Evolutionary conservation across 306 rosid species (phyloP).

Genomic region (Quercus gilva): DNA sequence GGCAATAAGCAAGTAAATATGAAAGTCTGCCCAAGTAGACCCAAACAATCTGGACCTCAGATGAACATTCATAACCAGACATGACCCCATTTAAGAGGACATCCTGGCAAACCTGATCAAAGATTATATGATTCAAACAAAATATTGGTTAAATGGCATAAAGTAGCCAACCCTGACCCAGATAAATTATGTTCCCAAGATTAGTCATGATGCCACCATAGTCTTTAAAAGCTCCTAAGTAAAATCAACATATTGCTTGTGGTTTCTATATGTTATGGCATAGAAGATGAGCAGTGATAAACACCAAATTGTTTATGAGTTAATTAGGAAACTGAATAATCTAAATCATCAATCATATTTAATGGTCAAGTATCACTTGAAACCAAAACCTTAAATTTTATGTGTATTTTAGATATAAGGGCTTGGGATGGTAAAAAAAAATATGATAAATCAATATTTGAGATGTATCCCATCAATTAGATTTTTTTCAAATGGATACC

Average conservation of each 20-base stretch:
- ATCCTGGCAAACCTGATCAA: neutral
- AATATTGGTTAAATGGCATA: neutral
- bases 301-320: neutral
- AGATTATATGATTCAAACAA: neutral
- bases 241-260: neutral
- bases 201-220: neutral
- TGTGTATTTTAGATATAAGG: neutral
- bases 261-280: neutral
- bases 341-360: neutral
- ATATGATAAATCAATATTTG: neutral
- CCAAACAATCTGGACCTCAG: neutral
- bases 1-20: neutral
- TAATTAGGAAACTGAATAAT: neutral
- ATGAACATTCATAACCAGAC: neutral
- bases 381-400: neutral
- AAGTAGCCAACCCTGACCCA: neutral
- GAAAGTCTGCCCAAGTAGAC: constrained; percentile 1
- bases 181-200: neutral
- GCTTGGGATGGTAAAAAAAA: neutral
- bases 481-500: neutral
- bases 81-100: neutral
- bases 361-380: neutral
- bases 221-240: neutral
- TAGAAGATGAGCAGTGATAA: neutral
- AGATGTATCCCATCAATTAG: neutral